Conservation (phyloP, 1,139 yeast species). For the Hyphopichia fennica region DNA sequence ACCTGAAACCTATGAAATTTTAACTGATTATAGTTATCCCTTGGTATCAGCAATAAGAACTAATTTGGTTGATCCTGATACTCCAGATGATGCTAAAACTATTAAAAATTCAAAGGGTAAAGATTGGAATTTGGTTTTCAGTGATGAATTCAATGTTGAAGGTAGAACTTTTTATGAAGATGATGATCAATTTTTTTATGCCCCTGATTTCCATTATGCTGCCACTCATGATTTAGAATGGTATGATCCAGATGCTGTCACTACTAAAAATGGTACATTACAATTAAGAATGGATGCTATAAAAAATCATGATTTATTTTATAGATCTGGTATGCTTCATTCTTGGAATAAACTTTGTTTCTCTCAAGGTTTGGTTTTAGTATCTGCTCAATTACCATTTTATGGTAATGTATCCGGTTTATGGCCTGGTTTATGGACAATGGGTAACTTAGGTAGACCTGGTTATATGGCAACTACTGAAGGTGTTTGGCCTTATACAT, state of each 20-base stretch:
- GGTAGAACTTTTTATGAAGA: conserved; percentile 33
- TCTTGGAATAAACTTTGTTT: conserved; percentile 32
- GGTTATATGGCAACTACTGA: conserved; percentile 32
- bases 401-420: conserved; percentile 29
- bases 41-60: conserved; percentile 23
- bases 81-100: conserved; percentile 18
- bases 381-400: conserved; percentile 26
- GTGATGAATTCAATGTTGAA: conserved; percentile 30
- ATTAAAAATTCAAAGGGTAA: conserved; percentile 18
- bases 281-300: conserved; percentile 25
- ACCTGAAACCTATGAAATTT: conserved; percentile 21
- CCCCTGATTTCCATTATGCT: conserved; percentile 27
- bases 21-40: conserved; percentile 25
- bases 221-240: conserved; percentile 34
- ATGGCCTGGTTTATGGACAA: conserved; percentile 36
- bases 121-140: conserved; percentile 25
- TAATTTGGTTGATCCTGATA: conserved; percentile 27
- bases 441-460: conserved; percentile 33
- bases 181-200: conserved; percentile 31
- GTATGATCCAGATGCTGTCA: conserved; percentile 33
- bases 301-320: conserved; percentile 27
- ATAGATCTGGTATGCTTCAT: conserved; percentile 33
- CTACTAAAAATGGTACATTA: conserved; percentile 27
- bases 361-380: conserved; percentile 25
- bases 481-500: conserved; percentile 36